Base-by-base conservation (phyloP, 768 basidiomycete genomes). In the Clavulina sp. region DNA sequence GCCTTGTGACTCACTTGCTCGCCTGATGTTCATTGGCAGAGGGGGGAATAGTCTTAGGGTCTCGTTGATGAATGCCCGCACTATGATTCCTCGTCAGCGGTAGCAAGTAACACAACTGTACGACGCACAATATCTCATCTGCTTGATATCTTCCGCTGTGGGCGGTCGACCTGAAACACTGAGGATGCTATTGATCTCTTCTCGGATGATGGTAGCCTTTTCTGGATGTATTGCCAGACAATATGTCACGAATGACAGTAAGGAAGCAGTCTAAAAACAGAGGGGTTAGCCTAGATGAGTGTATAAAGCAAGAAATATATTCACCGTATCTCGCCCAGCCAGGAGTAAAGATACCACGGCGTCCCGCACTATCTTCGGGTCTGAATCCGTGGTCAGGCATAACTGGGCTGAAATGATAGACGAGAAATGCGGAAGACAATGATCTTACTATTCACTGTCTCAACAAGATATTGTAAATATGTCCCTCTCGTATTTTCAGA, bases 41-140 rank as follows among this genome's bases (percentile, higher is more conserved):
- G 84, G 81, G 3, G 84, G 84, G 65, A 80, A 88, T 1, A 88
- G 65, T 18, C 84, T 72, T 23, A 88, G 69, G 0, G 78, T 78
- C 60, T 88, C 85, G 55, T 86, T 81, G 38, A 87, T 74, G 21
- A 51, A 18, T 4, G 53, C 53, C 7, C 53, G 53, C 16, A 54
- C 53, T 54, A 18, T 50, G 36, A 54, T 19, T 31, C 2, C n/a
- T 21, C n/a, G 16, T 48, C n/a, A 54, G 52, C 28, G 13, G 36
- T 41, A 24, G 26, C 43, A 19, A 32, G 31, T 16, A 29, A 21
- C 18, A 31, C 26, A 18, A 50, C 50, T 33, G 40, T 49, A 50
- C n/a, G 9, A 65, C 74, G 55, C 41, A 84, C 84, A 69, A 60
- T 84, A 84, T 66, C 72, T 79, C 63, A 84, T 65, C 32, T 72